Percentiles rank a stretch among this genome's conserved stretches.
Evolutionary conservation across 495 filamentous ascomycete genomes (phyloP).

Genomic region (Aspergillus ellipticus): DNA sequence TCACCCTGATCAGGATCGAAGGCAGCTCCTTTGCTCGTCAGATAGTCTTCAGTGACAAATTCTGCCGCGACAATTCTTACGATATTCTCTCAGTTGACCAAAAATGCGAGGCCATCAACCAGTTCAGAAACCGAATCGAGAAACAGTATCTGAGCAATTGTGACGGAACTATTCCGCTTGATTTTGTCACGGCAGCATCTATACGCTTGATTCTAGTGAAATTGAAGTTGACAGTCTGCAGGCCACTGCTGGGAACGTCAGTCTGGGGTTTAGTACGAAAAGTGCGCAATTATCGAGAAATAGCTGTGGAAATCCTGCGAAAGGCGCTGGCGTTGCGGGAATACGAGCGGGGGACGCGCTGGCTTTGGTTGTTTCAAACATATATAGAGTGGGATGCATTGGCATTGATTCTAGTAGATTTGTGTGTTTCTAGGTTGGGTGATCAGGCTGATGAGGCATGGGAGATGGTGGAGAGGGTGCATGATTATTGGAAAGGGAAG

Average conservation of each 20-base stretch:
- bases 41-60: too few species aligned
- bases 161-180: conserved; percentile 54
- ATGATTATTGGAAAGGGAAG: conserved; percentile 16
- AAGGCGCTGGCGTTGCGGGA: conserved; percentile 19
- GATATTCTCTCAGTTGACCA: conserved; percentile 30
- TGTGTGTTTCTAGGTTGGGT: conserved; percentile 40
- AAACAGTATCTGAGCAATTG: conserved; percentile 57
- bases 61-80: too few species aligned
- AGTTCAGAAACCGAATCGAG: conserved; percentile 56
- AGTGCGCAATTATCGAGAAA: conserved; percentile 27
- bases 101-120: conserved; percentile 53
- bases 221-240: conserved; percentile 55
- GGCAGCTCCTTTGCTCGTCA: too few species aligned
- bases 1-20: too few species aligned
- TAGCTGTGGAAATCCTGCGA: conserved; percentile 54
- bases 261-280: conserved; percentile 3
- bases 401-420: conserved; percentile 61
- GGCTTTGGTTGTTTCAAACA: conserved; percentile 64
- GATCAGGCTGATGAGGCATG: conserved; percentile 5
- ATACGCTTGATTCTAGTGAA: conserved; percentile 62
- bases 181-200: conserved; percentile 64
- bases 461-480: conserved; percentile 12
- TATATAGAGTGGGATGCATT: conserved; percentile 78
- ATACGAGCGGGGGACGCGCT: conserved; percentile 16
- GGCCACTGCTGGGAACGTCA: conserved; percentile 34